A percentile compares a stretch with the other conserved stretches of the same genome.
Conservation (phyloP, 73 alveolate species). For the Paramecium sonneborni region DNA sequence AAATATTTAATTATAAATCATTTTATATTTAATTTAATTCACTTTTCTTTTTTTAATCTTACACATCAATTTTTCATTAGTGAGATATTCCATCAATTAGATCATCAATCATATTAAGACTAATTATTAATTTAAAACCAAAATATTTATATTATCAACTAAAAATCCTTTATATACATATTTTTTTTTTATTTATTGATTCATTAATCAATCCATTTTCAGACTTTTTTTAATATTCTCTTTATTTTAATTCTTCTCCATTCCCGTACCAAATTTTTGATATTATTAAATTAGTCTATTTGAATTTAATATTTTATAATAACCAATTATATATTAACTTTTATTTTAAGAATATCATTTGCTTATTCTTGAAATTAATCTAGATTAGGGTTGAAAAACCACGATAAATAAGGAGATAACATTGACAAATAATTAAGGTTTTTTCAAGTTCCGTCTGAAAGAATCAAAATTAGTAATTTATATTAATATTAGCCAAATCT, state of each 20-base stretch:
- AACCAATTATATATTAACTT: neutral
- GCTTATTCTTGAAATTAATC: neutral
- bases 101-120: neutral
- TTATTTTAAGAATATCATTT: neutral
- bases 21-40: conserved; percentile 31
- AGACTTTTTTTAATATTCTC: neutral
- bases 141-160: neutral
- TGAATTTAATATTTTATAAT: neutral
- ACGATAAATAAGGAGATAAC: no score
- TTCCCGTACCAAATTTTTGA: neutral
- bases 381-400: neutral
- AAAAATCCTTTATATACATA: neutral
- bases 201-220: neutral
- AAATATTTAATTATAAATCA: neutral
- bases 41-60: conserved; percentile 7
- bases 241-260: conserved; percentile 46
- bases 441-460: neutral
- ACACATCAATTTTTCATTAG: neutral
- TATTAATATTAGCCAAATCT: neutral
- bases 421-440: neutral
- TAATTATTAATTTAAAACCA: neutral
- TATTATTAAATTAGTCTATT: neutral
- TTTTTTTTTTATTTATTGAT: neutral
- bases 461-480: neutral
- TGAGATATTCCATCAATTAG: neutral